These are phyloP conservation scores for Exserohilum rostratum DNA, from an alignment of 2,329 filamentous ascomycete genomes.

Conservation along the genomic window DNA sequence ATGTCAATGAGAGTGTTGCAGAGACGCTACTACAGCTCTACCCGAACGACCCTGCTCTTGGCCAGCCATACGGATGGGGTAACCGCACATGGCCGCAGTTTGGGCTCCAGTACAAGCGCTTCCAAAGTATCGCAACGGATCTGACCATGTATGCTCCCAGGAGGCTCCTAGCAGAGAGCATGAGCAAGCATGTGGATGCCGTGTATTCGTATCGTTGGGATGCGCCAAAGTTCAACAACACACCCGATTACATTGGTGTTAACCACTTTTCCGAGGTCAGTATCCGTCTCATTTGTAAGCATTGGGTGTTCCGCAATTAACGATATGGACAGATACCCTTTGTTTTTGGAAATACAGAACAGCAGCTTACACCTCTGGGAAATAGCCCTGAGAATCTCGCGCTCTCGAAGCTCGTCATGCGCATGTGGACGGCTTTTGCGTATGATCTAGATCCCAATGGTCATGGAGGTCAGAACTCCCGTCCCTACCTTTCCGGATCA, in stretches of 20 bases:
- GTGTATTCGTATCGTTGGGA: conserved; percentile 43
- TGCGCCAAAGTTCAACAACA: conserved; percentile 40
- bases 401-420: conserved; percentile 32
- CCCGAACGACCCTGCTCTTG: conserved; percentile 50
- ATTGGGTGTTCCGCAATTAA: not conserved
- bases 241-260: conserved; percentile 31
- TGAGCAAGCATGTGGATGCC: conserved; percentile 26
- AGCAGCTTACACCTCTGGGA: conserved; percentile 35
- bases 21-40: conserved; percentile 33
- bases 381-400: conserved; percentile 28
- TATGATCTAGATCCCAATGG: conserved; percentile 39
- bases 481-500: not conserved
- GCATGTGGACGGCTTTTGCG: conserved; percentile 42
- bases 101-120: conserved; percentile 37
- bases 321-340: conserved; percentile 31
- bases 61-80: conserved; percentile 51
- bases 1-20: conserved; percentile 29
- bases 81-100: conserved; percentile 39
- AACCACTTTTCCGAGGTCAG: conserved; percentile 40
- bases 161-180: conserved; percentile 29
- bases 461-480: conserved; percentile 25
- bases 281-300: not conserved
- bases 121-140: conserved; percentile 38
- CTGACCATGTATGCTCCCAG: conserved; percentile 38
- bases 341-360: conserved; percentile 37